These are phyloP conservation scores for Fusarium domesticum DNA, from an alignment of 2,329 filamentous ascomycete species.

Conservation along the genomic window DNA sequence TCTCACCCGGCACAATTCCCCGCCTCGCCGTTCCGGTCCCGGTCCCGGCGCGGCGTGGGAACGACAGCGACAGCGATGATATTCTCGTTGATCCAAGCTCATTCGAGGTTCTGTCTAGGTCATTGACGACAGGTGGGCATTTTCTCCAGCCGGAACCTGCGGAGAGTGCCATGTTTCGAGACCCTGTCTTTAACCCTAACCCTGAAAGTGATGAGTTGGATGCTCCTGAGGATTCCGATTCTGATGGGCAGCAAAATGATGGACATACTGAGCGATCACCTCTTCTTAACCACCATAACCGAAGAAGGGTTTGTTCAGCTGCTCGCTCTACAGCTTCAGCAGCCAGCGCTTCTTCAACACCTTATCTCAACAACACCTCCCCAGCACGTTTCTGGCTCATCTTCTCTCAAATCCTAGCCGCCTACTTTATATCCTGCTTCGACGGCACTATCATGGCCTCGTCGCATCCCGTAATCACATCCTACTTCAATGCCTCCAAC, in stretches of 20 bases:
- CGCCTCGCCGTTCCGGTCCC: conserved; percentile 15
- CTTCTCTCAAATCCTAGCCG: conserved; percentile 56
- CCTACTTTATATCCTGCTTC: conserved; percentile 61
- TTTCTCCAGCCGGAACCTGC: conserved; percentile 42
- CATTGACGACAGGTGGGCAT: conserved; percentile 37
- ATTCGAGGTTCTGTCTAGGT: conserved; percentile 37
- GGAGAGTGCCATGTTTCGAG: conserved; percentile 40
- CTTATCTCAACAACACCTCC: conserved; percentile 47
- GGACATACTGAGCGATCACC: conserved; percentile 3
- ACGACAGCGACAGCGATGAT: conserved; percentile 7
- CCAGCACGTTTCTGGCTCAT: conserved; percentile 58
- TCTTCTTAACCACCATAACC: background rate
- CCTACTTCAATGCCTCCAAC: conserved; percentile 74
- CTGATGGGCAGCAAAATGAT: conserved; percentile 12
- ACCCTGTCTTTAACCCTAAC: conserved; percentile 17
- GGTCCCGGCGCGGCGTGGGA: conserved; percentile 20
- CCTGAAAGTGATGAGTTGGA: conserved; percentile 16
- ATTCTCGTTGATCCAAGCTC: conserved; percentile 19
- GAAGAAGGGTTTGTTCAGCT: conserved; percentile 26
- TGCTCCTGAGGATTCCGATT: conserved; percentile 5
- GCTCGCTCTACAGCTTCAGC: conserved; percentile 15
- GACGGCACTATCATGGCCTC: conserved; percentile 81
- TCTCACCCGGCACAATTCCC: background rate
- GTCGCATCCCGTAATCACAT: conserved; percentile 76
- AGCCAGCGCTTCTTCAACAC: conserved; percentile 14